phyloP scores from a whole-genome alignment of 768 basidiomycete species.

The Boletus sensibilis region DNA sequence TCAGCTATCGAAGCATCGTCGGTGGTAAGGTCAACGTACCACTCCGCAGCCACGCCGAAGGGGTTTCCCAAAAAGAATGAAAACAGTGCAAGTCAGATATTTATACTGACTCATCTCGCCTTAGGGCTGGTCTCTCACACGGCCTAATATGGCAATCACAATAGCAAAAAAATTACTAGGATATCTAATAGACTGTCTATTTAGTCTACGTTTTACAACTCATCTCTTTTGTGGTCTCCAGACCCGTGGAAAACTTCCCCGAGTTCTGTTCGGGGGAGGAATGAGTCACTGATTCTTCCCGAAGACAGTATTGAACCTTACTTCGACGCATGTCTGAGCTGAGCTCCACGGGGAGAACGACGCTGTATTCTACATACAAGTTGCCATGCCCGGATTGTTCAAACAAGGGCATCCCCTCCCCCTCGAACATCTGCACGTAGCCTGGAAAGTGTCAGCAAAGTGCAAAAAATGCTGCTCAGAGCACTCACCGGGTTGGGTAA shows the following conservation, averaged over 20 bases:
- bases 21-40: conserved; percentile 2
- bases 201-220: conserved; percentile 33
- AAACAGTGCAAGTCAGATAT: background rate
- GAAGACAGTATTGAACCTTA: conserved; percentile 43
- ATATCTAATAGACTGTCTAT: conserved; percentile 8
- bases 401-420: conserved; percentile 86
- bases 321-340: conserved; percentile 67
- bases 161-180: background rate
- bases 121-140: conserved; percentile 35
- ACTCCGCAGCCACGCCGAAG: conserved; percentile 27
- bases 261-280: conserved; percentile 45
- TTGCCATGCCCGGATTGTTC: conserved; percentile 65
- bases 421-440: conserved; percentile 80
- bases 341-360: conserved; percentile 80
- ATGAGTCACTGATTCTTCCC: conserved; percentile 2
- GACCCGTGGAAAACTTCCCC: conserved; percentile 50
- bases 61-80: conserved; percentile 29
- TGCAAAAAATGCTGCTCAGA: background rate
- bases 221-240: conserved; percentile 35
- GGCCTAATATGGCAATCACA: conserved; percentile 9
- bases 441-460: conserved; percentile 43
- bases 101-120: conserved; percentile 9
- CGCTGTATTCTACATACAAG: conserved; percentile 90
- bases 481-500: conserved; percentile 84
- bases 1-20: conserved; percentile 3